Conservation (phyloP, 768 basidiomycete species). For the Trametes sanguinea region DNA sequence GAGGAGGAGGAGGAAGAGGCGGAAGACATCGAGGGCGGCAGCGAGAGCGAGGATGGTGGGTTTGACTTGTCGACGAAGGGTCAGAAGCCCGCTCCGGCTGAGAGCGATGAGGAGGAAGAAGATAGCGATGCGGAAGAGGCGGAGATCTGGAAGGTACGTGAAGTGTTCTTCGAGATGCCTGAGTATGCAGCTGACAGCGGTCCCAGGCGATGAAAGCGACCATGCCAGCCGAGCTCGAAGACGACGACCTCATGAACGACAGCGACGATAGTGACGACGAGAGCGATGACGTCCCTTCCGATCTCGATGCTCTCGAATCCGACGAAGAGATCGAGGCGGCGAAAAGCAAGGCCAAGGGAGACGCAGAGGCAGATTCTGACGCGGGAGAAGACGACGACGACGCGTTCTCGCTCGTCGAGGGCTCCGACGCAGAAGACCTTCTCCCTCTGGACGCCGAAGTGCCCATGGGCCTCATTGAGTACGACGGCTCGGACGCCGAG, state of each 20-base stretch:
- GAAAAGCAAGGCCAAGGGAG: conserved; percentile 26
- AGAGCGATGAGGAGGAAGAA: conserved; percentile 42
- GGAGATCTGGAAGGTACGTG: conserved; percentile 85
- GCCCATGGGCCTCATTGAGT: conserved; percentile 60
- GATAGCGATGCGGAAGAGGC: conserved; percentile 58
- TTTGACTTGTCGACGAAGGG: conserved; percentile 17
- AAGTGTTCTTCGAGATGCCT: not conserved
- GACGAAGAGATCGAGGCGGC: conserved; percentile 24
- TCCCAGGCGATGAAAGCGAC: conserved; percentile 85
- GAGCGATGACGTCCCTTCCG: conserved; percentile 29
- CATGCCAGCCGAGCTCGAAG: conserved; percentile 58
- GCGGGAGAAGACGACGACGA: conserved; percentile 49
- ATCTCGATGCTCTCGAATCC: conserved; percentile 30
- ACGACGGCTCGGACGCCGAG: conserved; percentile 43
- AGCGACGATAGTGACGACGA: conserved; percentile 27
- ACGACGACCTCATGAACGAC: conserved; percentile 35
- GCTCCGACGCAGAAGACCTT: conserved; percentile 72
- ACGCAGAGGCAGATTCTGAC: conserved; percentile 36
- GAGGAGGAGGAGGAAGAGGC: conserved; percentile 27
- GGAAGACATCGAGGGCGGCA: not conserved
- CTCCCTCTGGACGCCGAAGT: conserved; percentile 57
- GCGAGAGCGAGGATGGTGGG: conserved; percentile 20
- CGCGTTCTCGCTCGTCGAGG: conserved; percentile 59
- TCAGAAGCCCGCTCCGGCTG: conserved; percentile 11
- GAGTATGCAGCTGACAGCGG: not conserved